These are phyloP conservation scores for Hanseniaspora guilliermondii DNA, from an alignment of 805 yeast species.

Conservation along the genomic window DNA sequence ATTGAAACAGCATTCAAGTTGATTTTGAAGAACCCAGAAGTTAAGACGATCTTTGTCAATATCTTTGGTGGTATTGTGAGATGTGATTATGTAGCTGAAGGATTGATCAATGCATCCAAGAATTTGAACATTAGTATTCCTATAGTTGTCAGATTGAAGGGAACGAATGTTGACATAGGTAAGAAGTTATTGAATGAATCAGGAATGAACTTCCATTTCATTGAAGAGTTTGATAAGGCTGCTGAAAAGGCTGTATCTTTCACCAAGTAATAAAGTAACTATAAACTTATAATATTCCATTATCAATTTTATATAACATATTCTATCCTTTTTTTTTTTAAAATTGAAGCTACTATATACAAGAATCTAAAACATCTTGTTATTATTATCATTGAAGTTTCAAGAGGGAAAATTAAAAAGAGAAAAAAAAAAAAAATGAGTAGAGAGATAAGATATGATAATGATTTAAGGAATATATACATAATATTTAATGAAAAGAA, in stretches of 20 bases:
- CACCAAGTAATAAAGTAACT: constrained; percentile 31
- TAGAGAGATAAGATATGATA: not conserved
- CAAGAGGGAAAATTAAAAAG: not conserved
- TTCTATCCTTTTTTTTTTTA: not conserved
- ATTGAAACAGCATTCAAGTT: constrained; percentile 92
- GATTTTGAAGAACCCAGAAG: constrained; percentile 77
- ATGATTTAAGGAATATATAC: not conserved
- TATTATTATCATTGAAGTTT: too few species aligned
- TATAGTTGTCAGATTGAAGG: constrained; percentile 95
- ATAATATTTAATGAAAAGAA: not conserved
- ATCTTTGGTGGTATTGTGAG: constrained; percentile 99
- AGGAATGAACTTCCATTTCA: constrained; percentile 84
- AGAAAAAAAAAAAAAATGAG: not conserved
- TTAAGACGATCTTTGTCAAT: constrained; percentile 92
- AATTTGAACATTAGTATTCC: constrained; percentile 84
- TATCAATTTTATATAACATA: too few species aligned
- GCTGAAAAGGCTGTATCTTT: constrained; percentile 87
- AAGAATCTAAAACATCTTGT: too few species aligned
- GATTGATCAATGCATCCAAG: constrained; percentile 89
- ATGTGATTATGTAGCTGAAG: constrained; percentile 97
- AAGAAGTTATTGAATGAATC: constrained; percentile 73
- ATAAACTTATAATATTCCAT: too few species aligned
- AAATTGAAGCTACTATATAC: not conserved
- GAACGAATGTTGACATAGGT: constrained; percentile 88
- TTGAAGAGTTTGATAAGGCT: constrained; percentile 90